phyloP scores from a whole-genome alignment of 1,139 yeast species.

The Blastobotrys petasosporus region DNA sequence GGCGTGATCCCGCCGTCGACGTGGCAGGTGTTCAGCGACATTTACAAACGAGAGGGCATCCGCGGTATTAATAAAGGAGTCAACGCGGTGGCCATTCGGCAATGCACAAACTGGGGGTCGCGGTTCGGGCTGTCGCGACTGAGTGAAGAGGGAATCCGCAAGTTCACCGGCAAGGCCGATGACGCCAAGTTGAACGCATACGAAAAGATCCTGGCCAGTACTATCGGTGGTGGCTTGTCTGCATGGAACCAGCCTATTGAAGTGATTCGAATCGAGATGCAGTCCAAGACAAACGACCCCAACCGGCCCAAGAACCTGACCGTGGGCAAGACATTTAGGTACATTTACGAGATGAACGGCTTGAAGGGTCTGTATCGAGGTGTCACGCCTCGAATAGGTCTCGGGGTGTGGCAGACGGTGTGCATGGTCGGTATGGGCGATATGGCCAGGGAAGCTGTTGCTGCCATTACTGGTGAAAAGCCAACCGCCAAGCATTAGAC shows the following conservation, averaged over 20 bases:
- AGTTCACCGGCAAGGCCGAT: slow-evolving; percentile 52
- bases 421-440: slow-evolving; percentile 99
- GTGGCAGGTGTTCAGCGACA: slow-evolving; percentile 79
- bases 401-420: slow-evolving; percentile 97
- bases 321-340: slow-evolving; percentile 71
- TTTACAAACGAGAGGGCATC: slow-evolving; percentile 78
- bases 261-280: slow-evolving; percentile 97
- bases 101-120: slow-evolving; percentile 98
- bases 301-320: slow-evolving; percentile 89
- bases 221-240: slow-evolving; percentile 92
- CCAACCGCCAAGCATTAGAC: slow-evolving; percentile 45
- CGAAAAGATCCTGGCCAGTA: slow-evolving; percentile 83
- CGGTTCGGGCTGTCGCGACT: slow-evolving; percentile 88
- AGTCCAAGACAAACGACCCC: slow-evolving; percentile 85
- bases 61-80: slow-evolving; percentile 96
- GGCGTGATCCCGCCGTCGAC: slow-evolving; percentile 72
- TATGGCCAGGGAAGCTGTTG: slow-evolving; percentile 66
- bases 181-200: slow-evolving; percentile 59
- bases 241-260: slow-evolving; percentile 99
- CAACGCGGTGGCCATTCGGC: slow-evolving; percentile 98
- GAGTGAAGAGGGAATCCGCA: slow-evolving; percentile 80
- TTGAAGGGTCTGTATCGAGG: slow-evolving; percentile 90
- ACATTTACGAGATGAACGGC: slow-evolving; percentile 79
- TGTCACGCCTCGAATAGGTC: slow-evolving; percentile 92
- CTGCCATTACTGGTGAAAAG: slow-evolving; percentile 49